Percentiles rank a stretch among this genome's conserved stretches.
These are phyloP conservation scores for Phytopythium vexans DNA, from an alignment of 352 stramenopile species.

Conservation along the genomic window DNA sequence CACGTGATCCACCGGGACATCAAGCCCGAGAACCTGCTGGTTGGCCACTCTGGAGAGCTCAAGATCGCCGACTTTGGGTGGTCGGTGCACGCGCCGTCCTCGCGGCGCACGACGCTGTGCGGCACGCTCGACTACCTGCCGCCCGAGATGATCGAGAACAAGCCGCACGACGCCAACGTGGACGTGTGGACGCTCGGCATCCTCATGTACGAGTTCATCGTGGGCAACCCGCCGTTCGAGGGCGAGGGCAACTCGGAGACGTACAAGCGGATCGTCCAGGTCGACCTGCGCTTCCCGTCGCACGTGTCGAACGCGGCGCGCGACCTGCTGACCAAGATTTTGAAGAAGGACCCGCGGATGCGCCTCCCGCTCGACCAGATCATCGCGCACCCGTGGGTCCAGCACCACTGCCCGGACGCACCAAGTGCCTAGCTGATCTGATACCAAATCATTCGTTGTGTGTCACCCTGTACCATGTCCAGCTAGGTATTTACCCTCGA, in stretches of 20 bases:
- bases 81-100: conserved; percentile 98
- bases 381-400: conserved; percentile 95
- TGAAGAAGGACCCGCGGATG: conserved; percentile 95
- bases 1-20: conserved; percentile 99
- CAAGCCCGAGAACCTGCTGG: conserved; percentile 99
- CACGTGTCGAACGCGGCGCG: conserved; percentile 90
- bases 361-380: conserved; percentile 92
- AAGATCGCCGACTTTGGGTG: conserved; percentile 99
- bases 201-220: conserved; percentile 98
- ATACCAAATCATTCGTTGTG: conserved; percentile 11
- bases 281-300: conserved; percentile 95
- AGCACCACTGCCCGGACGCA: conserved; percentile 49
- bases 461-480: conserved; percentile 16
- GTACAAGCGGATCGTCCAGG: conserved; percentile 95
- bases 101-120: conserved; percentile 96
- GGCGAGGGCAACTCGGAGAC: conserved; percentile 94
- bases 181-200: conserved; percentile 99
- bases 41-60: conserved; percentile 94
- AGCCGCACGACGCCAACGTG: conserved; percentile 94
- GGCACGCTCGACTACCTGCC: conserved; percentile 99
- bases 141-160: conserved; percentile 99
- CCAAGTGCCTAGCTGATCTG: conserved; percentile 26
- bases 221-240: conserved; percentile 97
- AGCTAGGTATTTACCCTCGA: background rate
- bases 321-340: conserved; percentile 92